A percentile compares a stretch with the other conserved stretches of the same genome.
Conservation (phyloP, 1,284 basidiomycete species). For the Fistulinella staudtii region DNA sequence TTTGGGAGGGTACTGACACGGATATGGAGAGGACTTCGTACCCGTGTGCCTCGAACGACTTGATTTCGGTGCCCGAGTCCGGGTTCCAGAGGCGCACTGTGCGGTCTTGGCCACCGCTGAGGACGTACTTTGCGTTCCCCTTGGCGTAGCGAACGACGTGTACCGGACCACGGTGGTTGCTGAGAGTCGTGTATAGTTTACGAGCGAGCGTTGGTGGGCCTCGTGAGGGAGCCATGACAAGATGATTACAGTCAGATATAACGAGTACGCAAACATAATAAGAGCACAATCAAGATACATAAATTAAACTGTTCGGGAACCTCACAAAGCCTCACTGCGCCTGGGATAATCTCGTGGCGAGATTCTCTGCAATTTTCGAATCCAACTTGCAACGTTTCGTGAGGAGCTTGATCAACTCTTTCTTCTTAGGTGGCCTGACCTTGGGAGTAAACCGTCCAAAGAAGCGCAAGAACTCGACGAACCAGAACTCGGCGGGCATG, state of each 20-base stretch:
- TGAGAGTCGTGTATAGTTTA: conserved; percentile 56
- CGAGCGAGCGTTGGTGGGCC: conserved; percentile 56
- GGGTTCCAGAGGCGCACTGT: conserved; percentile 92
- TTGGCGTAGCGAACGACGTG: conserved; percentile 85
- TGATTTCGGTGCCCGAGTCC: conserved; percentile 79
- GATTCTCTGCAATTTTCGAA: conserved; percentile 12
- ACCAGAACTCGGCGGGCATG: conserved; percentile 26
- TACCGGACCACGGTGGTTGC: conserved; percentile 73
- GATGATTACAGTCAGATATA: neutral
- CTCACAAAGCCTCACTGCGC: too few relatives aligned
- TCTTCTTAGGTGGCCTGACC: conserved; percentile 13
- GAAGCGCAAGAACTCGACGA: conserved; percentile 20
- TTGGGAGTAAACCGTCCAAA: conserved; percentile 15
- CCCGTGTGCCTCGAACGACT: conserved; percentile 85
- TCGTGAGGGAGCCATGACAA: conserved; percentile 60
- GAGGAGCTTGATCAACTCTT: conserved; percentile 15
- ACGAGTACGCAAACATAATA: neutral
- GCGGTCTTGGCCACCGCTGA: conserved; percentile 90
- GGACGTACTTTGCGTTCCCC: conserved; percentile 80
- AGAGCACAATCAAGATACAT: too few relatives aligned
- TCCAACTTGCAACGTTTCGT: conserved; percentile 25
- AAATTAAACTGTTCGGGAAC: too few relatives aligned
- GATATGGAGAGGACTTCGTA: conserved; percentile 91
- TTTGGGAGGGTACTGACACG: conserved; percentile 55
- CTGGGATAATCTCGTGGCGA: conserved; percentile 10